phyloP scores from a whole-genome alignment of 2,329 filamentous ascomycete genomes.

The Pyrenophora tritici-repentis region DNA sequence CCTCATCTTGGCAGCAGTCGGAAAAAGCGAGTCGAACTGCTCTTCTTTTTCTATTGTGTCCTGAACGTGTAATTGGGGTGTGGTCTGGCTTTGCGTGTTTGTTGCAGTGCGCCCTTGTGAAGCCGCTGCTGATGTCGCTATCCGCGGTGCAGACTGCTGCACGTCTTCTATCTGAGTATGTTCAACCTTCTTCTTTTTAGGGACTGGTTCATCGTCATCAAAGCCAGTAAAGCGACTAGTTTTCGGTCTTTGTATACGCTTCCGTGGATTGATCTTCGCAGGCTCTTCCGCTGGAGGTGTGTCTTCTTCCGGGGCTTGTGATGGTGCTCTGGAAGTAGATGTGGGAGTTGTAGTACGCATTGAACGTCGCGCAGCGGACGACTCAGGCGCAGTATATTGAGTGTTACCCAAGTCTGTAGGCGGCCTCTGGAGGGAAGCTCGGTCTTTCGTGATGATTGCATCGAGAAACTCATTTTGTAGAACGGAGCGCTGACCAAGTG shows the following conservation, averaged over 20 bases:
- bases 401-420: conserved; percentile 53
- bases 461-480: conserved; percentile 92
- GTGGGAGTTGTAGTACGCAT: conserved; percentile 23
- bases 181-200: conserved; percentile 38
- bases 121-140: conserved; percentile 5
- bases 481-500: conserved; percentile 79
- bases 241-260: conserved; percentile 43
- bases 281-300: conserved; percentile 24
- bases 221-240: conserved; percentile 73
- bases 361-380: conserved; percentile 16
- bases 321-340: conserved; percentile 22
- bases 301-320: conserved; percentile 23
- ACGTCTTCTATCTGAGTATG: conserved; percentile 34
- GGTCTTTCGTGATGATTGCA: conserved; percentile 81
- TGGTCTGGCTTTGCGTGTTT: conserved; percentile 33
- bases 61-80: conserved; percentile 42
- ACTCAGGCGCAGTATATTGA: conserved; percentile 23
- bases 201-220: conserved; percentile 57
- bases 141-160: conserved; percentile 18
- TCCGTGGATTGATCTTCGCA: conserved; percentile 33
- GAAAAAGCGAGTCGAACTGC: conserved; percentile 73
- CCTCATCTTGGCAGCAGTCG: conserved; percentile 78
- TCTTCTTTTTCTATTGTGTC: conserved; percentile 53
- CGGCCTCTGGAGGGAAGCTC: conserved; percentile 70
- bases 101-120: conserved; percentile 24